Conservation (phyloP, 2,329 filamentous ascomycete genomes). For the Phialemonium atrogriseum region DNA sequence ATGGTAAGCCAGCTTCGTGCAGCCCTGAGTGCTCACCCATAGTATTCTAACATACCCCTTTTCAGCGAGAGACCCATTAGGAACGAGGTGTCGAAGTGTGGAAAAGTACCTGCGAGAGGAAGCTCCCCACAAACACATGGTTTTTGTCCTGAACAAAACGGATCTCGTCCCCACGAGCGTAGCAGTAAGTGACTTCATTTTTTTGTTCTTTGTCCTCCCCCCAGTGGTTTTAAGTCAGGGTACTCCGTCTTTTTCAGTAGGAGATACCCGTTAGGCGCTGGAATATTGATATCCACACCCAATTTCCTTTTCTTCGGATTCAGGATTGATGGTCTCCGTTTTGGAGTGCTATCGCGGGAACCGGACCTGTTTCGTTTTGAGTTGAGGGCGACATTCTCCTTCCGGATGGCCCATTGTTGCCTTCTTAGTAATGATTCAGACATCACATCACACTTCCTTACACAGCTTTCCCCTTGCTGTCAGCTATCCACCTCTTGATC, state of each 20-base stretch:
- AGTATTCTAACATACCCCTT: no score
- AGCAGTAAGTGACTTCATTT: conserved; percentile 65
- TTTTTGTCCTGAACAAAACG: conserved; percentile 85
- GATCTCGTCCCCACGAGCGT: conserved; percentile 88
- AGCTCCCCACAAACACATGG: conserved; percentile 90
- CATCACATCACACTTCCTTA: conserved; percentile 25
- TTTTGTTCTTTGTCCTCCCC: conserved; percentile 19
- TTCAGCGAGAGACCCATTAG: conserved; percentile 79
- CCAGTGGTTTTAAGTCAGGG: conserved; percentile 79
- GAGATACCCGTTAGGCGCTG: conserved; percentile 98
- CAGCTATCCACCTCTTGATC: conserved; percentile 12
- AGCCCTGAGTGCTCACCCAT: no score
- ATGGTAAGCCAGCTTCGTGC: no score
- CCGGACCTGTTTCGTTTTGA: conserved; percentile 84
- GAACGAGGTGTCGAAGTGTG: conserved; percentile 80
- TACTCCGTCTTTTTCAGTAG: conserved; percentile 65
- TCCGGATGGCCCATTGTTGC: conserved; percentile 56
- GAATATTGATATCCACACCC: conserved; percentile 74
- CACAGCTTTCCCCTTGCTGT: no score
- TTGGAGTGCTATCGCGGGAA: conserved; percentile 75
- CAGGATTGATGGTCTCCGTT: conserved; percentile 73
- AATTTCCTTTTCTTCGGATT: conserved; percentile 54
- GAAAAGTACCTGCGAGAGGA: conserved; percentile 93
- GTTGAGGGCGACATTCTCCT: conserved; percentile 80
- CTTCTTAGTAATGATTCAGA: conserved; percentile 99